Evolutionary conservation across 345 rosid species (phyloP).

Genomic region (Citrus sinensis): DNA sequence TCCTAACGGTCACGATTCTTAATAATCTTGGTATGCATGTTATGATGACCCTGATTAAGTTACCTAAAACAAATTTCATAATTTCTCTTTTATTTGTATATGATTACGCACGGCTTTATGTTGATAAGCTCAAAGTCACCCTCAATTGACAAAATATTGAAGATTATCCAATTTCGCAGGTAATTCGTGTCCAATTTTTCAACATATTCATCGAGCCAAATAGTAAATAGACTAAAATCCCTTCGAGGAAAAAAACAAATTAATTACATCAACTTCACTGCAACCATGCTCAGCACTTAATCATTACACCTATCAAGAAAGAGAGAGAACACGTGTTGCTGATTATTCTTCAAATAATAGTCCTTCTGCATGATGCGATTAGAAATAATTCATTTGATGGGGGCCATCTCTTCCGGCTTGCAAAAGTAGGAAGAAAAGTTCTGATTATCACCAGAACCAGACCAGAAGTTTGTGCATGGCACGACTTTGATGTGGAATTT

Average conservation of each 20-base stretch:
- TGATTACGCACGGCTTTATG: neutral
- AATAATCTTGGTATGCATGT: neutral
- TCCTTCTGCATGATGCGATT: constrained; percentile 9
- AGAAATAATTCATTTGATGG: constrained; percentile 3
- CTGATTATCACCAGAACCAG: neutral
- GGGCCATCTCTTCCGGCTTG: constrained; percentile 11
- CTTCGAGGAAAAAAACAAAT: constrained; percentile 13
- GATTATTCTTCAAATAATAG: constrained; percentile 7
- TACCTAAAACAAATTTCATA: too few species aligned
- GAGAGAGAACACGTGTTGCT: constrained; percentile 13
- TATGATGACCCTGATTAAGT: neutral
- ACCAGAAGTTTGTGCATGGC: neutral
- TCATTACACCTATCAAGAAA: constrained; percentile 14
- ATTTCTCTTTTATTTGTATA: too few species aligned
- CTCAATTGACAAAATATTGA: constrained; percentile 18
- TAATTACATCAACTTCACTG: constrained; percentile 8
- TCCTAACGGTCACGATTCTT: too few species aligned
- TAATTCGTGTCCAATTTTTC: constrained; percentile 11
- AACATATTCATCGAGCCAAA: constrained; percentile 10
- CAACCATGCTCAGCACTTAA: constrained; percentile 1
- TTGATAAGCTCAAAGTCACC: constrained; percentile 31
- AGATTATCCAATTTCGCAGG: constrained; percentile 17
- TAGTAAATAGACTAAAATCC: neutral
- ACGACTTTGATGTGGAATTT: neutral
- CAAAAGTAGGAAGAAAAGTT: constrained; percentile 10